Evolutionary conservation across 2,329 filamentous ascomycete genomes (phyloP), one percentile per base, ranked within the genome.

Genomic region (Microdochium nivale): DNA sequence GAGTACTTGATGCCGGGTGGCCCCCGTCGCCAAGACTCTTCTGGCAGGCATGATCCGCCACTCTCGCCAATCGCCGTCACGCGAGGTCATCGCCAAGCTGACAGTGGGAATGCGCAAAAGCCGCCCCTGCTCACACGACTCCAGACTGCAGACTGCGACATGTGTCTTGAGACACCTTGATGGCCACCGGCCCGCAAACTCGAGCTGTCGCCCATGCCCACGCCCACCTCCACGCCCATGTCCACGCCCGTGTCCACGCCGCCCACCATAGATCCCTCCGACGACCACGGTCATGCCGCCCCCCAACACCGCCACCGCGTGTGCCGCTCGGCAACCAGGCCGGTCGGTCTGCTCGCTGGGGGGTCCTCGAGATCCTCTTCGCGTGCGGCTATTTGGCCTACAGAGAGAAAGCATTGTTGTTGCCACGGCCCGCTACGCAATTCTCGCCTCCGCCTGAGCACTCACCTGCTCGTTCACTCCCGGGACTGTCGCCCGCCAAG

Each of bases 161-260:
- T n/a, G 62, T 10, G 48, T 65, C 37, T 43, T 50, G 19, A 60
- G 60, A 35, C 53, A 61, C 55, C 49, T 56, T 48, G 53, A 57
- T 25, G 53, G 56, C 50, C 52, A 54, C 16, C 19, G 3, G 40
- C n/a, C 47, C 5, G n/a, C 44, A 27, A 13, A 48, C 19, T 49
- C 23, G 24, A 49, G 21, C 19, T 3, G 43, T 9, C n/a, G n/a
- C 13, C 47, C 10, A n/a, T 46, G 48, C 30, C 44, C 49, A 9
- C 21, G 30, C 30, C 30, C 30, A 33, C 14, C 30, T 14, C 30
- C 30, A 14, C 8, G 8, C 30, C 30, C n/a, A n/a, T n/a, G n/a
- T n/a, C n/a, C n/a, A n/a, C n/a, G n/a, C n/a, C n/a, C n/a, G n/a
- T n/a, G n/a, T n/a, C n/a, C n/a, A n/a, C n/a, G n/a, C n/a, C n/a